These are phyloP conservation scores for Aspergillus nanangensis DNA, from an alignment of 495 filamentous ascomycete genomes.

Conservation along the genomic window DNA sequence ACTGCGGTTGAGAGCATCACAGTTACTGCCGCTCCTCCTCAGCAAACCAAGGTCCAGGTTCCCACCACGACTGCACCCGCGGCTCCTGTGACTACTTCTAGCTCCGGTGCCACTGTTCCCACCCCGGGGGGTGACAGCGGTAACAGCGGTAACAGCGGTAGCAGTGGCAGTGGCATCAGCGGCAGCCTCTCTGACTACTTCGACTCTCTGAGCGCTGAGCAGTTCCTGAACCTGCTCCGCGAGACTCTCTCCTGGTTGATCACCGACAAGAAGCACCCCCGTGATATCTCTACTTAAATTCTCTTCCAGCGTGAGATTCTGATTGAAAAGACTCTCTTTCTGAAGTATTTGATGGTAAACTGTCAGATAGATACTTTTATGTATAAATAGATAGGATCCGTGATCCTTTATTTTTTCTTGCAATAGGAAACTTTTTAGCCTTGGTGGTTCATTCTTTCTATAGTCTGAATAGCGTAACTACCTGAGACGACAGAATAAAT, in stretches of 20 bases:
- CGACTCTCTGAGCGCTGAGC: conserved; percentile 30
- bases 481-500: no score
- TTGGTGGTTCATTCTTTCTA: no score
- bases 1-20: conserved; percentile 14
- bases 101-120: conserved; percentile 1
- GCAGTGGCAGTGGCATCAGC: no score
- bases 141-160: no score
- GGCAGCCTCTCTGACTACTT: conserved; percentile 29
- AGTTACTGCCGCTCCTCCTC: conserved; percentile 17
- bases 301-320: background rate
- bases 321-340: conserved; percentile 11
- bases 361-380: conserved; percentile 9
- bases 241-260: conserved; percentile 35
- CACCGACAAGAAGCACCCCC: conserved; percentile 34
- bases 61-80: conserved; percentile 6
- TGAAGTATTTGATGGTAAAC: conserved; percentile 7
- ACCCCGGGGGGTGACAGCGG: conserved; percentile 11
- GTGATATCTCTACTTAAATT: conserved; percentile 25
- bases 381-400: conserved; percentile 8
- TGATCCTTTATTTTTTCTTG: conserved; percentile 1
- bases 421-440: no score
- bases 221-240: conserved; percentile 30
- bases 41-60: conserved; percentile 17
- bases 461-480: background rate
- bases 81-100: conserved; percentile 13